These are phyloP conservation scores for Rossbeevera mucosa DNA, from an alignment of 768 basidiomycete species.

Conservation along the genomic window DNA sequence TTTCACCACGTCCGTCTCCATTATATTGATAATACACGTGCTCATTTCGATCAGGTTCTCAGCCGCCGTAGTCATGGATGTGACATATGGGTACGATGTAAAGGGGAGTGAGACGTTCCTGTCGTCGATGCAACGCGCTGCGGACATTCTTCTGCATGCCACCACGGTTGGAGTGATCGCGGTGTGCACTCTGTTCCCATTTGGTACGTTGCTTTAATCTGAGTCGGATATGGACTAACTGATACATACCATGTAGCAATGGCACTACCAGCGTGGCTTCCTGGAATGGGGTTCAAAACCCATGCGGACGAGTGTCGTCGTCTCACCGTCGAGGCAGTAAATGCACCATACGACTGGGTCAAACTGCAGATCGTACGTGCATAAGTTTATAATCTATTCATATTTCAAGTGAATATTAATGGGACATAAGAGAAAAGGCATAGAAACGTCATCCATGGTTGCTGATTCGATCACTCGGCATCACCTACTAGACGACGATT, in stretches of 20 bases:
- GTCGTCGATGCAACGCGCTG: slow-evolving; percentile 7
- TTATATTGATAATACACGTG: background rate
- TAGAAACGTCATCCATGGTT: background rate
- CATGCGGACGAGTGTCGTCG: background rate
- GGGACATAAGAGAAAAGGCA: background rate
- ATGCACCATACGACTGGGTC: background rate
- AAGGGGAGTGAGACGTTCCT: slow-evolving; percentile 1
- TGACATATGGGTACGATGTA: background rate
- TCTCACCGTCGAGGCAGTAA: background rate
- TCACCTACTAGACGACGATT: background rate
- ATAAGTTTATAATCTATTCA: background rate
- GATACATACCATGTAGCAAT: no score
- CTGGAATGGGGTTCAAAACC: background rate
- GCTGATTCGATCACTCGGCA: slow-evolving; percentile 6
- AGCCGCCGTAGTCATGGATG: background rate
- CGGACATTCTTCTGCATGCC: background rate
- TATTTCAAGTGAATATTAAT: background rate
- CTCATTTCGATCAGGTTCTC: background rate
- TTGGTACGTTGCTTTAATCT: slow-evolving; percentile 7
- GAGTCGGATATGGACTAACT: background rate
- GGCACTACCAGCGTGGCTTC: background rate
- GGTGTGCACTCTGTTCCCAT: slow-evolving; percentile 11
- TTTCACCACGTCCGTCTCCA: slow-evolving; percentile 10
- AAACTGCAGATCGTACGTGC: background rate
- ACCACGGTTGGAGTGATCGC: background rate